Evolutionary conservation across 2,329 filamentous ascomycete species (phyloP).

Genomic region (Microthyrium microscopicum): DNA sequence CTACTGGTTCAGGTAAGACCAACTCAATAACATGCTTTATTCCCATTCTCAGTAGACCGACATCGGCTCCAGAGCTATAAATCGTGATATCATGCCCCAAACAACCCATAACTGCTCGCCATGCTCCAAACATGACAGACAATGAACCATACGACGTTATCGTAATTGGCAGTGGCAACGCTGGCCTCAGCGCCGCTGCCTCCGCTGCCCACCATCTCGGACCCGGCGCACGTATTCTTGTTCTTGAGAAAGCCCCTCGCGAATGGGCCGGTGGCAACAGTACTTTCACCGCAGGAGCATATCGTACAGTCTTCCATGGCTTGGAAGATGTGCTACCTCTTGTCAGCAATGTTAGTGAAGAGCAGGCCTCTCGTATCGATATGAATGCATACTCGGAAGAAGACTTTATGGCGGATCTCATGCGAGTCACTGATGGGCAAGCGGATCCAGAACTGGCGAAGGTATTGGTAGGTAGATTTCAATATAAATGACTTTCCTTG

Average conservation of each 20-base stretch:
- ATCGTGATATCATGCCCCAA: too few species aligned
- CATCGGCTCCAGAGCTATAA: too few species aligned
- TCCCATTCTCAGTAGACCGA: too few species aligned
- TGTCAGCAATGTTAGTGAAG: constrained; percentile 39
- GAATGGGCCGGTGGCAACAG: constrained; percentile 46
- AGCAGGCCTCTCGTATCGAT: constrained; percentile 35
- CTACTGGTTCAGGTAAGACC: too few species aligned
- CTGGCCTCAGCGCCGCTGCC: constrained; percentile 43
- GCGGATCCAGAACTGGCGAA: constrained; percentile 33
- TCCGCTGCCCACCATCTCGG: constrained; percentile 36
- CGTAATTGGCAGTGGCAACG: constrained; percentile 47
- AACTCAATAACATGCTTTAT: too few species aligned
- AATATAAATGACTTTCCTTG: too few species aligned
- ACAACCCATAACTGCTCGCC: too few species aligned
- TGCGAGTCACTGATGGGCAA: constrained; percentile 37
- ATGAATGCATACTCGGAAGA: constrained; percentile 37
- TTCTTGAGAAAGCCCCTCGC: constrained; percentile 44
- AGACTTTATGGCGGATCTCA: constrained; percentile 40
- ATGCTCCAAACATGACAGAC: too few species aligned
- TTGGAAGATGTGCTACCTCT: constrained; percentile 41
- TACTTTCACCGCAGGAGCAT: constrained; percentile 50
- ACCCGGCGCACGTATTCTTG: constrained; percentile 31
- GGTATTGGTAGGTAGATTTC: constrained; percentile 36
- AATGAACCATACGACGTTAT: constrained; percentile 22
- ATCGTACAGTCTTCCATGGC: constrained; percentile 39